Conservation (phyloP, 2,329 filamentous ascomycete genomes). For the Epichloe sylvatica region DNA sequence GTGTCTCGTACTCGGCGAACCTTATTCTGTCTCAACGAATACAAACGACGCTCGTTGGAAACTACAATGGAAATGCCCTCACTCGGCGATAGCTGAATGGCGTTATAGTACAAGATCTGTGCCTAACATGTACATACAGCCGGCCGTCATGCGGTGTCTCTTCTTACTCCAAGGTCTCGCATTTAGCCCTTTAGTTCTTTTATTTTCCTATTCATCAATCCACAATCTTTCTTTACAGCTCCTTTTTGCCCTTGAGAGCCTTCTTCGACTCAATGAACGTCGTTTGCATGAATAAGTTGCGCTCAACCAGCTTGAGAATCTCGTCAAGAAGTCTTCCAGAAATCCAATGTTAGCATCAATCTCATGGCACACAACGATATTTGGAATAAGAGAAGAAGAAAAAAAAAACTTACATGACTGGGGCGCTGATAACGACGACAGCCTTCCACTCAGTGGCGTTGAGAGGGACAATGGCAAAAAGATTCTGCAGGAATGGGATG, state of each 20-base stretch:
- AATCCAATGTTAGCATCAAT: constrained; percentile 12
- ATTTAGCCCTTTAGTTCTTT: constrained; percentile 4
- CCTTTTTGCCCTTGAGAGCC: constrained; percentile 37
- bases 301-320: constrained; percentile 64
- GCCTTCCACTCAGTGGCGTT: constrained; percentile 85
- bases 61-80: not conserved
- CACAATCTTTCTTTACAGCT: constrained; percentile 26
- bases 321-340: constrained; percentile 63
- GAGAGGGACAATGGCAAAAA: constrained; percentile 86
- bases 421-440: constrained; percentile 73
- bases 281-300: constrained; percentile 47
- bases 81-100: constrained; percentile 1
- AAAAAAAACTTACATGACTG: constrained; percentile 63
- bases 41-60: not conserved
- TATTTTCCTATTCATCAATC: constrained; percentile 9
- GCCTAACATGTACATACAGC: constrained; percentile 17
- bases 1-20: not conserved
- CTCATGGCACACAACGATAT: not conserved
- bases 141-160: constrained; percentile 4
- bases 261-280: constrained; percentile 24
- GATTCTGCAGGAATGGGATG: constrained; percentile 68
- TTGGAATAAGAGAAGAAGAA: not conserved
- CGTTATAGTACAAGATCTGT: constrained; percentile 15
- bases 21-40: not conserved
- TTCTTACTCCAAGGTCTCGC: not conserved